Conservation (phyloP, 768 basidiomycete species). For the Lentinus tigrinus region DNA sequence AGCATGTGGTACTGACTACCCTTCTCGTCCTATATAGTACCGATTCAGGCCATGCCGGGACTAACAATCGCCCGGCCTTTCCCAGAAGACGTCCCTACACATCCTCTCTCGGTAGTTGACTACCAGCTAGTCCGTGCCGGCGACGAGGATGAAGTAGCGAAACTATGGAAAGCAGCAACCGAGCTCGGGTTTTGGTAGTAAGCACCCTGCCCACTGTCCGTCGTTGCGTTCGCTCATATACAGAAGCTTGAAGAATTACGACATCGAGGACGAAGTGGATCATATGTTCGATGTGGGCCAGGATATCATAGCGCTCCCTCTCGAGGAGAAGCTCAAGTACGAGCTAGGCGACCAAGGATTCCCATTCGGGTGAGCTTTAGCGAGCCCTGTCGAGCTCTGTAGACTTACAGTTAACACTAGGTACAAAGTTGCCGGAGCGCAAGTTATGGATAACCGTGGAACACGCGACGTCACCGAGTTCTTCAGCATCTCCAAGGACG, state of each 20-base stretch:
- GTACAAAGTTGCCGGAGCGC: constrained; percentile 25
- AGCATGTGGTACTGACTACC: no score
- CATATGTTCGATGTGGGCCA: constrained; percentile 44
- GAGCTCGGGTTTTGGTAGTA: constrained; percentile 57
- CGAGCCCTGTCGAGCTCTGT: fast-evolving
- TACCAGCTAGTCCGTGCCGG: constrained; percentile 36
- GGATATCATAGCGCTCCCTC: constrained; percentile 38
- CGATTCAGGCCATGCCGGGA: background rate
- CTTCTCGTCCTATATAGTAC: no score
- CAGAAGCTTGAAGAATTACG: constrained; percentile 48
- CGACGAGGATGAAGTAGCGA: constrained; percentile 37
- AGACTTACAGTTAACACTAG: background rate
- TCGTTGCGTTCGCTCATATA: constrained; percentile 11
- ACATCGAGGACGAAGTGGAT: constrained; percentile 33
- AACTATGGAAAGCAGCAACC: constrained; percentile 47
- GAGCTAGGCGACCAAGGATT: constrained; percentile 42
- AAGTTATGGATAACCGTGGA: constrained; percentile 33
- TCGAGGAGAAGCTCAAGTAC: constrained; percentile 42
- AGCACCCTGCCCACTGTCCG: constrained; percentile 18
- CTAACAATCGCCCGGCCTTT: constrained; percentile 36
- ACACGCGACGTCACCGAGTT: constrained; percentile 34
- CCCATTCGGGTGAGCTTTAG: constrained; percentile 35
- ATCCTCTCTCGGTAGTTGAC: constrained; percentile 48
- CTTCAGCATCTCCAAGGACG: constrained; percentile 37
- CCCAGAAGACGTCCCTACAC: constrained; percentile 42